Evolutionary conservation across 192 early-diverging fungal genomes (phyloP).

Genomic region (Coemansia sp.): DNA sequence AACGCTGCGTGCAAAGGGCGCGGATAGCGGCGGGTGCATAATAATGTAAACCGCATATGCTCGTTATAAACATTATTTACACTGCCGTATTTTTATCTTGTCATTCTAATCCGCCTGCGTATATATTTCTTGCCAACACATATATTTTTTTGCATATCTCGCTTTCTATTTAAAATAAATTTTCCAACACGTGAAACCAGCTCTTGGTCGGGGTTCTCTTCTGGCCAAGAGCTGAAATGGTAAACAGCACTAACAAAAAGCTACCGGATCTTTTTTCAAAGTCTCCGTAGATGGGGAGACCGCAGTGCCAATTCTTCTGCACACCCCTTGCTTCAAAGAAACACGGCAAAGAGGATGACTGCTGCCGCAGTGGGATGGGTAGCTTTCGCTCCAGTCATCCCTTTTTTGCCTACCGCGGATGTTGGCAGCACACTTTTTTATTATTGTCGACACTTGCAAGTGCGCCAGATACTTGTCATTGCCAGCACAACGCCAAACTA

Average conservation of each 20-base stretch:
- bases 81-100: no score
- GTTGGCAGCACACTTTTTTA: no score
- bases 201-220: neutral
- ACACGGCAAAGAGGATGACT: neutral
- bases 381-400: neutral
- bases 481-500: no score
- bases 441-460: no score
- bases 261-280: neutral
- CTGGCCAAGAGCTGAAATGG: neutral
- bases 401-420: neutral
- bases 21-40: neutral
- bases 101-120: neutral
- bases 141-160: no score
- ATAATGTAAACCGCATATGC: neutral
- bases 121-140: neutral
- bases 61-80: neutral
- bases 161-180: no score
- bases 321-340: neutral
- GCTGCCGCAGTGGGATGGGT: conserved; percentile 1
- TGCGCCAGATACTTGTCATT: no score
- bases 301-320: neutral
- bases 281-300: neutral
- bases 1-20: neutral
- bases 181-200: no score
- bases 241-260: neutral